A percentile compares a stretch with the other conserved stretches of the same genome.
phyloP scores from a whole-genome alignment of 2,329 filamentous ascomycete genomes.

The Xylariaceae sp. region DNA sequence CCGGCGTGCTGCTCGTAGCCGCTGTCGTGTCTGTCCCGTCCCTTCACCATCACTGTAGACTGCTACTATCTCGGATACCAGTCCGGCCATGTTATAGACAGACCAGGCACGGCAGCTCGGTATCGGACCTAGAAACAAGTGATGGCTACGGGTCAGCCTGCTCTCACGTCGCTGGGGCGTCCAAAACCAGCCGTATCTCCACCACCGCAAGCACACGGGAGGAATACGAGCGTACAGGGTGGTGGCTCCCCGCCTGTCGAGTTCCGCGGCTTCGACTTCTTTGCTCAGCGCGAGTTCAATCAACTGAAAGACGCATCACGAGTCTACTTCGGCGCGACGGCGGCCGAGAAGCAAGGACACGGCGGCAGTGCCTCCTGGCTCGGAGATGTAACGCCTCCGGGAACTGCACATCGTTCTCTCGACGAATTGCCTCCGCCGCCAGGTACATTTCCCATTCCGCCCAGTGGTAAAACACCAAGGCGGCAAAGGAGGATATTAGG shows the following conservation, averaged over 20 bases:
- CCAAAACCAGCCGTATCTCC: slow-evolving; percentile 10
- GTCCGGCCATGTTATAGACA: slow-evolving; percentile 13
- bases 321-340: slow-evolving; percentile 22
- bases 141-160: slow-evolving; percentile 22
- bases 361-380: slow-evolving; percentile 26
- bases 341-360: slow-evolving; percentile 11
- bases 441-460: slow-evolving; percentile 7
- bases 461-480: slow-evolving; percentile 8
- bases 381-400: slow-evolving; percentile 29
- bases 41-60: background rate
- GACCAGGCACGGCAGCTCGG: too few relatives aligned
- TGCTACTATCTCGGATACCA: slow-evolving; percentile 3
- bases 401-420: slow-evolving; percentile 19
- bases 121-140: background rate
- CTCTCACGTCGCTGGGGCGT: slow-evolving; percentile 9
- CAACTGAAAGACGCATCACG: slow-evolving; percentile 26
- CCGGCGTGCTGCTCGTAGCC: slow-evolving; percentile 14
- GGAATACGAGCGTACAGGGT: too few relatives aligned
- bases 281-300: slow-evolving; percentile 29
- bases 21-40: slow-evolving; percentile 23
- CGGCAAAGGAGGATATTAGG: slow-evolving; percentile 25
- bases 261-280: slow-evolving; percentile 31
- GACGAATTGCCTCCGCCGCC: slow-evolving; percentile 3
- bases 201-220: background rate
- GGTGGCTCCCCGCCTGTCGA: slow-evolving; percentile 15